Conservation (phyloP, 2,329 filamentous ascomycete species). For the Knufia petricola region DNA sequence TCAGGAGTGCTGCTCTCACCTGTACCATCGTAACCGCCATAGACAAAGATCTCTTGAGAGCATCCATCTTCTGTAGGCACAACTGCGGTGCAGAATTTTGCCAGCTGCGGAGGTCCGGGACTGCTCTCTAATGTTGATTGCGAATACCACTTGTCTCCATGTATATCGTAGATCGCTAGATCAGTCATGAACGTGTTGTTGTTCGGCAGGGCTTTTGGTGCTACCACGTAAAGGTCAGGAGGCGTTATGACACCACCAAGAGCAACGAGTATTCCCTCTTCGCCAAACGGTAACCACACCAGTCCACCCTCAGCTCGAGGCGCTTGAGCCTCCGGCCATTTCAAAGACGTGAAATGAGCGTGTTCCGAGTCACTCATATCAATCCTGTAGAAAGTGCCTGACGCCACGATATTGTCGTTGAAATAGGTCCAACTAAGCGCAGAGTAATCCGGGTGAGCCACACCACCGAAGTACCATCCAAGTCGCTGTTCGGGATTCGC, state of each 20-base stretch:
- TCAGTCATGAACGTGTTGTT: slow-evolving; percentile 28
- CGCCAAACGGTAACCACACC: slow-evolving; percentile 47
- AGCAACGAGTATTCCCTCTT: slow-evolving; percentile 29
- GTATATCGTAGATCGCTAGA: slow-evolving; percentile 32
- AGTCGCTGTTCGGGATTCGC: slow-evolving; percentile 64
- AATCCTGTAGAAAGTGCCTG: no score
- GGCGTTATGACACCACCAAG: slow-evolving; percentile 29
- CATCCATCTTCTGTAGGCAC: slow-evolving; percentile 30
- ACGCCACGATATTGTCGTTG: no score
- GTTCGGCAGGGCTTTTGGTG: slow-evolving; percentile 2
- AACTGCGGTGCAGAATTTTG: slow-evolving; percentile 34
- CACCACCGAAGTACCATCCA: slow-evolving; percentile 61
- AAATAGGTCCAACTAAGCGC: no score
- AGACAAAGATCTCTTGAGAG: slow-evolving; percentile 30
- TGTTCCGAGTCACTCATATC: no score
- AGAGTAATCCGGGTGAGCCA: slow-evolving; percentile 43
- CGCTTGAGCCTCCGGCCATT: slow-evolving; percentile 41
- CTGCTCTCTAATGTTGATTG: slow-evolving; percentile 32
- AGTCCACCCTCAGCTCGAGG: slow-evolving; percentile 55
- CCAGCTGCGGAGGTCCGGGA: slow-evolving; percentile 26
- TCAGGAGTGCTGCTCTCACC: slow-evolving; percentile 14
- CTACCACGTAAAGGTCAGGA: slow-evolving; percentile 12
- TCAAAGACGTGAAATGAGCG: no score
- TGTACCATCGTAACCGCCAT: slow-evolving; percentile 27
- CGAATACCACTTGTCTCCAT: slow-evolving; percentile 27